Evolutionary conservation across 129 eudicot genomes (phyloP).

Genomic region (Centrapalus pauciflorus): DNA sequence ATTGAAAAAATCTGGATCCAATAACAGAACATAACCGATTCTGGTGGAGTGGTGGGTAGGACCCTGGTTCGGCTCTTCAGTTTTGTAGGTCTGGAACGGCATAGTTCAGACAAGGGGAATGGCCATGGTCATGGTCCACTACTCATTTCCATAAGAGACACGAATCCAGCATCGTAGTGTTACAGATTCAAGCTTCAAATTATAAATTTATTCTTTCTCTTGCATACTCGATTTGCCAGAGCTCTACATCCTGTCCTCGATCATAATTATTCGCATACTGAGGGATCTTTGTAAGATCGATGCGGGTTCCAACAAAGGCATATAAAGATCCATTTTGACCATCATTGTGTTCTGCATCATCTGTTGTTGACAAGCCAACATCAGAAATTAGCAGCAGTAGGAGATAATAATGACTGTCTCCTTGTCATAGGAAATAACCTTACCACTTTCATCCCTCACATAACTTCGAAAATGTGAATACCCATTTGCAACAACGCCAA

Average conservation of each 20-base stretch:
- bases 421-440: neutral
- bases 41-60: no score
- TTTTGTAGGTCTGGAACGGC: no score
- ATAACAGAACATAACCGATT: no score
- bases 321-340: conserved; percentile 13
- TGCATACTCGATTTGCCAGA: conserved; percentile 69
- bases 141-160: no score
- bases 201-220: neutral
- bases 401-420: neutral
- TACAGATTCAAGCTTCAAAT: neutral
- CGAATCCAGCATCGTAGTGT: neutral
- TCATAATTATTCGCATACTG: conserved; percentile 55
- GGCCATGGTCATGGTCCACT: no score
- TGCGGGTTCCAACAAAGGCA: conserved; percentile 52
- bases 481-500: conserved; percentile 84
- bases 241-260: conserved; percentile 75
- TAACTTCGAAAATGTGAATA: conserved; percentile 78
- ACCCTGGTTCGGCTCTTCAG: no score
- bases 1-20: no score
- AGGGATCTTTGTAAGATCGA: conserved; percentile 58
- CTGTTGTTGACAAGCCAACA: neutral
- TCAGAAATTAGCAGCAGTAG: neutral
- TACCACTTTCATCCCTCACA: conserved; percentile 47
- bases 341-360: conserved; percentile 32
- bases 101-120: no score